phyloP scores from a whole-genome alignment of 2,329 filamentous ascomycete genomes.

The Aspergillus sp. region DNA sequence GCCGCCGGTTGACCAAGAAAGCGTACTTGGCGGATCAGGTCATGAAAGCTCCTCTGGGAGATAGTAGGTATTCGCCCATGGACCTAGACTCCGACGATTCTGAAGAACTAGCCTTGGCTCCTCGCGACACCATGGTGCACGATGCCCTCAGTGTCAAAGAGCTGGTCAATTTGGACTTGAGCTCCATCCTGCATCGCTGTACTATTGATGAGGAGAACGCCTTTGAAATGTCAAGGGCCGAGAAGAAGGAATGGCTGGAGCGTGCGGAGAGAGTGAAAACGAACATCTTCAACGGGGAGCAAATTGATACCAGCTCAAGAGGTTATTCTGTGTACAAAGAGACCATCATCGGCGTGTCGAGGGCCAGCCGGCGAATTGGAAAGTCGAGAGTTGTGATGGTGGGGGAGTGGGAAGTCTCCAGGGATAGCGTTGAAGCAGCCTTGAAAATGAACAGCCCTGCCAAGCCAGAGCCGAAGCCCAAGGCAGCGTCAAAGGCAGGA shows the following conservation, averaged over 20 bases:
- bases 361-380: slow-evolving; percentile 56
- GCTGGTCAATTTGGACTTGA: slow-evolving; percentile 32
- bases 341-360: slow-evolving; percentile 36
- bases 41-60: slow-evolving; percentile 48
- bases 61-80: neutral
- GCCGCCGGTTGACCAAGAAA: slow-evolving; percentile 64
- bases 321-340: slow-evolving; percentile 37
- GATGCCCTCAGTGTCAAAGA: neutral
- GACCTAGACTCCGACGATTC: neutral
- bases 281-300: slow-evolving; percentile 62
- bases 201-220: neutral
- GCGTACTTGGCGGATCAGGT: slow-evolving; percentile 65
- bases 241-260: slow-evolving; percentile 61
- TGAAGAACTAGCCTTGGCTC: slow-evolving; percentile 1
- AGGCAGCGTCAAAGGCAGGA: neutral
- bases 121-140: neutral
- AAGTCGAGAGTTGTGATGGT: slow-evolving; percentile 64
- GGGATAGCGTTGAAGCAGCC: slow-evolving; percentile 53
- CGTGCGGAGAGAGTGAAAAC: slow-evolving; percentile 62
- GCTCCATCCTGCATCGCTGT: slow-evolving; percentile 45
- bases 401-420: slow-evolving; percentile 60
- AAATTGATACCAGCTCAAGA: slow-evolving; percentile 38
- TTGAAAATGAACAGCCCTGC: neutral
- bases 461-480: neutral
- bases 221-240: slow-evolving; percentile 23